phyloP scores from a whole-genome alignment of 805 yeast species.

The Huiozyma naganishii region DNA sequence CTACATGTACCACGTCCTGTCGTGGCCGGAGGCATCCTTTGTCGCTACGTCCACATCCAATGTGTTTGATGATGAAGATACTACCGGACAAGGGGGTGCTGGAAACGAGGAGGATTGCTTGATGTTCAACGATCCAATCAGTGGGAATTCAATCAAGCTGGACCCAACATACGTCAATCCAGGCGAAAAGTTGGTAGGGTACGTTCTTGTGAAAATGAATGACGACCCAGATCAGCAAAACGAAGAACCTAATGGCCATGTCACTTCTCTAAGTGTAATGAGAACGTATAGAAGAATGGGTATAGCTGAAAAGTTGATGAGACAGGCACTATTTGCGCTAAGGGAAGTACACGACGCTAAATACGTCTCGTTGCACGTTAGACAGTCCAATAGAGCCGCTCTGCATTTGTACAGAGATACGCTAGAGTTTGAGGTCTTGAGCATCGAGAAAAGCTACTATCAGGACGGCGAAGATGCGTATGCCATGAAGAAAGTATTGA shows the following conservation, averaged over 20 bases:
- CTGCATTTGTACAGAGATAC: slow-evolving; percentile 83
- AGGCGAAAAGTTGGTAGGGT: slow-evolving; percentile 86
- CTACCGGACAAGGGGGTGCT: slow-evolving; percentile 9
- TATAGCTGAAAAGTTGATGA: slow-evolving; percentile 82
- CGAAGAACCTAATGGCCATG: slow-evolving; percentile 81
- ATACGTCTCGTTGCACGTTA: slow-evolving; percentile 83
- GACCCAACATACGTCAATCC: slow-evolving; percentile 53
- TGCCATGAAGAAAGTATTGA: slow-evolving; percentile 71
- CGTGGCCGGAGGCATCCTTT: slow-evolving; percentile 97
- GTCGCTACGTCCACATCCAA: slow-evolving; percentile 68
- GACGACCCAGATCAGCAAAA: slow-evolving; percentile 76
- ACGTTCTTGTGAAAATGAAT: slow-evolving; percentile 92
- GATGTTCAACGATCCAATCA: slow-evolving; percentile 14
- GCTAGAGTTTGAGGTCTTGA: slow-evolving; percentile 67
- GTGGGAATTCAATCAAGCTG: slow-evolving; percentile 31
- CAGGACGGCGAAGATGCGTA: slow-evolving; percentile 98
- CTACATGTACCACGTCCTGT: slow-evolving; percentile 83
- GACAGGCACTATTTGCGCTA: slow-evolving; percentile 69
- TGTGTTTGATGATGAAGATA: slow-evolving; percentile 9
- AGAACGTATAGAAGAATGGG: slow-evolving; percentile 94
- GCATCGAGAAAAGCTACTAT: slow-evolving; percentile 80
- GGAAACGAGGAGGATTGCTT: slow-evolving; percentile 10
- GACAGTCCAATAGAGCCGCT: slow-evolving; percentile 90
- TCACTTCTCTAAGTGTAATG: slow-evolving; percentile 90
- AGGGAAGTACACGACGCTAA: slow-evolving; percentile 73